Evolutionary conservation across 2,329 filamentous ascomycete genomes (phyloP).

Genomic region (Seiridium cupressi): DNA sequence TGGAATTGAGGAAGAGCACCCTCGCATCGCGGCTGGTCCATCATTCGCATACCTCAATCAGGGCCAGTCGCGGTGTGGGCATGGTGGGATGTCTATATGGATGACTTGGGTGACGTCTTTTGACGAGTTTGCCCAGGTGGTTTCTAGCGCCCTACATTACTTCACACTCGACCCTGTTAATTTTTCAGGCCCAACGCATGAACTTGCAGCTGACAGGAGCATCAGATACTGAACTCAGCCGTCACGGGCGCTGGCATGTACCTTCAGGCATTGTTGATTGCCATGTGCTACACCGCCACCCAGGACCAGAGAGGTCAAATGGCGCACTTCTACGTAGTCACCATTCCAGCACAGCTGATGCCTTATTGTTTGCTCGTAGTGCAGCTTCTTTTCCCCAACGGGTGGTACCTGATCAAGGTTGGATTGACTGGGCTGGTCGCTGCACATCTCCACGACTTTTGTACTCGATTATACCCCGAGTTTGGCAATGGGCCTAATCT

Average conservation of each 20-base stretch:
- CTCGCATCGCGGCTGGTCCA: slow-evolving; percentile 58
- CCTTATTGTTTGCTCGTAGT: slow-evolving; percentile 78
- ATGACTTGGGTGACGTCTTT: slow-evolving; percentile 62
- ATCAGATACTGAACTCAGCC: slow-evolving; percentile 49
- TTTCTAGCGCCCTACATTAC: slow-evolving; percentile 64
- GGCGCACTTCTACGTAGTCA: slow-evolving; percentile 78
- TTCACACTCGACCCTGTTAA: slow-evolving; percentile 11
- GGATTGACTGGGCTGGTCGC: slow-evolving; percentile 79
- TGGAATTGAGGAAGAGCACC: slow-evolving; percentile 81
- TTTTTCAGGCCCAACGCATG: slow-evolving; percentile 9
- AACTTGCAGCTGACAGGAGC: slow-evolving; percentile 20
- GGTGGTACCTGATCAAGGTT: slow-evolving; percentile 53
- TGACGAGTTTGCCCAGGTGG: slow-evolving; percentile 54
- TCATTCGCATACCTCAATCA: slow-evolving; percentile 64
- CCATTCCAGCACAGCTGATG: slow-evolving; percentile 76
- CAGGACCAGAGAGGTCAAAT: slow-evolving; percentile 81
- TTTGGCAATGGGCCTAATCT: slow-evolving; percentile 82
- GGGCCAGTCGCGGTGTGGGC: slow-evolving; percentile 65
- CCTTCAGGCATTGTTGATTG: slow-evolving; percentile 68
- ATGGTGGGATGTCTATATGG: slow-evolving; percentile 74
- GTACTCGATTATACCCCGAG: slow-evolving; percentile 82
- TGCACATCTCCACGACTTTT: slow-evolving; percentile 87
- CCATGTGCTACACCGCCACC: slow-evolving; percentile 78
- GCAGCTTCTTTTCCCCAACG: slow-evolving; percentile 64
- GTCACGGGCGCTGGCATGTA: slow-evolving; percentile 52